These are phyloP conservation scores for Aspergillus sp. DNA, from an alignment of 2,329 filamentous ascomycete genomes.

Conservation along the genomic window DNA sequence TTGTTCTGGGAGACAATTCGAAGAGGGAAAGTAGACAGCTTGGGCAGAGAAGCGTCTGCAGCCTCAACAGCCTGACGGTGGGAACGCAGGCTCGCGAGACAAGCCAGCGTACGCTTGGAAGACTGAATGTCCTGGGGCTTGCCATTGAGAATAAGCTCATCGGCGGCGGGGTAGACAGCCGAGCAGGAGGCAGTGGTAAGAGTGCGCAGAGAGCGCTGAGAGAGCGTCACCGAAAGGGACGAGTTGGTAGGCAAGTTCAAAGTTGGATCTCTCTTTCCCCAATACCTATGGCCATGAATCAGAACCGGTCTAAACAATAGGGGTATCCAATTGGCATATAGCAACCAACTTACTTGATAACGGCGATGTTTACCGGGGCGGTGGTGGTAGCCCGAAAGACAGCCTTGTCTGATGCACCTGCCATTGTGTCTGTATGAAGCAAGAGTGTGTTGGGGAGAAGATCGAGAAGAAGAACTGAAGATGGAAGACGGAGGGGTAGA, in stretches of 20 bases:
- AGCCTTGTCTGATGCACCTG: constrained; percentile 31
- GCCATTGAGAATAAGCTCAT: constrained; percentile 81
- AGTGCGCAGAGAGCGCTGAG: constrained; percentile 87
- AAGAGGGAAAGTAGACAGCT: constrained; percentile 71
- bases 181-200: constrained; percentile 95
- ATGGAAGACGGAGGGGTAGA: background rate
- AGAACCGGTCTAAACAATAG: background rate
- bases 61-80: constrained; percentile 73
- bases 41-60: constrained; percentile 68
- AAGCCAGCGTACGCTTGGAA: constrained; percentile 87
- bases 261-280: constrained; percentile 92
- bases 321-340: background rate
- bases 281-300: constrained; percentile 57
- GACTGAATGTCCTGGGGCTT: constrained; percentile 71
- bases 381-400: constrained; percentile 93
- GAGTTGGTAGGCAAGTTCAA: constrained; percentile 98
- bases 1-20: constrained; percentile 95
- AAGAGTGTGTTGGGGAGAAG: background rate
- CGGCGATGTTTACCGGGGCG: constrained; percentile 95
- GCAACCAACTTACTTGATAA: constrained; percentile 69
- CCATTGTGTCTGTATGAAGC: constrained; percentile 20
- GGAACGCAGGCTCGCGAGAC: constrained; percentile 77
- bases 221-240: constrained; percentile 93
- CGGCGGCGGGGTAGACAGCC: constrained; percentile 57
- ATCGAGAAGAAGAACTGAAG: background rate